Percentiles rank a stretch among this genome's conserved stretches.
Conservation (phyloP, 2,329 filamentous ascomycete genomes). For the Davidsoniella neocaledoniae region DNA sequence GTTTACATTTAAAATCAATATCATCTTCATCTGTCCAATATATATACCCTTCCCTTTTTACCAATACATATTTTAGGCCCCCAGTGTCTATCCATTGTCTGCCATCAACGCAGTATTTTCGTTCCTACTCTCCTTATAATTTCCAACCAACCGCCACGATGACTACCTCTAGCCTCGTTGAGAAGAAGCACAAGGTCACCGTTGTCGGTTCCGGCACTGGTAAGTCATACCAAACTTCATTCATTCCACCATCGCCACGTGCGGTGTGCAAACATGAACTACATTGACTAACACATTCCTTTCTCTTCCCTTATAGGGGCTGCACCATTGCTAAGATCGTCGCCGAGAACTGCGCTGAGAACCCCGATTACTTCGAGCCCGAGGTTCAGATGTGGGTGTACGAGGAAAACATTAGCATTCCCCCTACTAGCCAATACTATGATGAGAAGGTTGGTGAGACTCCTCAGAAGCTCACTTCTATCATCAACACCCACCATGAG, state of each 20-base stretch:
- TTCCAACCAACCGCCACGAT: slow-evolving; percentile 13
- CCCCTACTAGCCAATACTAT: slow-evolving; percentile 58
- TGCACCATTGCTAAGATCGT: slow-evolving; percentile 96
- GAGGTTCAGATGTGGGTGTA: slow-evolving; percentile 98
- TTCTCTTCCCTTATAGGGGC: slow-evolving; percentile 41
- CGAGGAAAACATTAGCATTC: slow-evolving; percentile 71
- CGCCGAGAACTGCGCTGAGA: slow-evolving; percentile 70
- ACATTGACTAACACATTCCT: slow-evolving; percentile 7
- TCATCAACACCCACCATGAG: slow-evolving; percentile 89
- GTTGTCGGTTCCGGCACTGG: slow-evolving; percentile 93
- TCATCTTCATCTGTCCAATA: not conserved
- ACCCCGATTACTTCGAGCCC: slow-evolving; percentile 69
- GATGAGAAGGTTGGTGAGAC: slow-evolving; percentile 42
- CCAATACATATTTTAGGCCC: not conserved
- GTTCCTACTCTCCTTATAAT: not conserved
- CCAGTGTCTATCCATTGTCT: not conserved
- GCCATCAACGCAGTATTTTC: not conserved
- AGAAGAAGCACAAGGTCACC: slow-evolving; percentile 78
- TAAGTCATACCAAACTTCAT: slow-evolving; percentile 23
- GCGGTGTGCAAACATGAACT: slow-evolving; percentile 3
- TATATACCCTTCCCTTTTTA: not conserved
- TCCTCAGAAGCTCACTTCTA: slow-evolving; percentile 69
- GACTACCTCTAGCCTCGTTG: slow-evolving; percentile 29
- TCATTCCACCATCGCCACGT: not conserved
- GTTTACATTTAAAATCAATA: not conserved